Evolutionary conservation across 108 stramenopile species (phyloP).

Genomic region (Cyclotella atomus): DNA sequence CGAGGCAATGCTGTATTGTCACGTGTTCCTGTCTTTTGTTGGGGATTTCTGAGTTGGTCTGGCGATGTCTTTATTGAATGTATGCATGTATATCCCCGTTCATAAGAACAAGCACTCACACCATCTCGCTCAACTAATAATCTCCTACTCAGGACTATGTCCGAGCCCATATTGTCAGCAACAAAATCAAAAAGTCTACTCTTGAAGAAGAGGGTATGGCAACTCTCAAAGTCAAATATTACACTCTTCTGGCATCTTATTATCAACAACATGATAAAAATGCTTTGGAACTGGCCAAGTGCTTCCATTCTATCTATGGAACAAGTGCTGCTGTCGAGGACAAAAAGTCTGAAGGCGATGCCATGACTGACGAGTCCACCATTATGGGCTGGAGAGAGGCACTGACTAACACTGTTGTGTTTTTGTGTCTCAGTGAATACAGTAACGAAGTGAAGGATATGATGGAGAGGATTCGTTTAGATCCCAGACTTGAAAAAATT

Average conservation of each 20-base stretch:
- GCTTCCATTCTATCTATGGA: conserved; percentile 91
- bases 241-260: conserved; percentile 81
- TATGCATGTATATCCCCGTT: background rate
- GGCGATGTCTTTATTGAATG: no score
- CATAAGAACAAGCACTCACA: background rate
- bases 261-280: conserved; percentile 93
- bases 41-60: no score
- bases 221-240: conserved; percentile 91
- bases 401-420: conserved; percentile 87
- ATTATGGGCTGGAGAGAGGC: conserved; percentile 73
- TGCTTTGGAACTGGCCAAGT: conserved; percentile 91
- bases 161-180: conserved; percentile 92
- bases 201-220: conserved; percentile 91
- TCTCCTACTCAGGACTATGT: conserved; percentile 74
- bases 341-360: conserved; percentile 43
- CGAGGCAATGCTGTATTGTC: no score
- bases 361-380: background rate
- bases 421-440: conserved; percentile 83
- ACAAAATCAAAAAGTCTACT: conserved; percentile 92
- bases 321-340: conserved; percentile 55
- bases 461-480: conserved; percentile 82
- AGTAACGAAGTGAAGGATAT: conserved; percentile 91
- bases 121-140: background rate
- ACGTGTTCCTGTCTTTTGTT: no score
- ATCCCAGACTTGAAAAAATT: conserved; percentile 78